These are phyloP conservation scores for Sporothrix sp. DNA, from an alignment of 2,329 filamentous ascomycete genomes.

Conservation along the genomic window DNA sequence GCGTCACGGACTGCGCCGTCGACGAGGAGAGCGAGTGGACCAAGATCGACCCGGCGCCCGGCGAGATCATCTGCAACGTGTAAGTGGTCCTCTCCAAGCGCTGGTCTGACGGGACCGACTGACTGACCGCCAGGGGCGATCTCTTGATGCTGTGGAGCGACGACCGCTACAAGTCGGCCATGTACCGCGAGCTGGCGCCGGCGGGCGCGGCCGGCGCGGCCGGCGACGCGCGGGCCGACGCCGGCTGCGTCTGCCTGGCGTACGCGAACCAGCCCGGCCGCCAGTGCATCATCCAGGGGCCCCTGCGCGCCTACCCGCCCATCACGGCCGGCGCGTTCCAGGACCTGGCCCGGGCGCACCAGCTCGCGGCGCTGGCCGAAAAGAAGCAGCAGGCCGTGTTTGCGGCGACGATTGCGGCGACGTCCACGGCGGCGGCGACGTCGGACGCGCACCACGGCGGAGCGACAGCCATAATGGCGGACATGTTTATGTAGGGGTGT, in stretches of 20 bases:
- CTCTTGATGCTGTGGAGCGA: constrained; percentile 57
- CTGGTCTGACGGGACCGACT: no score
- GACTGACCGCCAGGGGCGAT: constrained; percentile 33
- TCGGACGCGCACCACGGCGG: no score
- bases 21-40: constrained; percentile 52
- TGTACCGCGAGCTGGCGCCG: constrained; percentile 46
- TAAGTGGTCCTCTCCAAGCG: constrained; percentile 16
- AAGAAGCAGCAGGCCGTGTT: background rate
- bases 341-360: constrained; percentile 41
- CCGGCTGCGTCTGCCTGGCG: constrained; percentile 52
- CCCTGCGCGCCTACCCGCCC: constrained; percentile 47
- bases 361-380: constrained; percentile 38
- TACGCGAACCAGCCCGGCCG: constrained; percentile 47
- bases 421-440: no score
- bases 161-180: constrained; percentile 57
- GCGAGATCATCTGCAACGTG: constrained; percentile 53
- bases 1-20: constrained; percentile 39
- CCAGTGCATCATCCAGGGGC: constrained; percentile 49
- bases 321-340: background rate
- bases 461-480: no score
- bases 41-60: constrained; percentile 43
- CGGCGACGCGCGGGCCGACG: no score
- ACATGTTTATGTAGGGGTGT: background rate
- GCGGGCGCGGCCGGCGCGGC: constrained; percentile 36
- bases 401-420: background rate